Conservation (phyloP, 2,329 filamentous ascomycete species). For the Neopestalotiopsis sp. region DNA sequence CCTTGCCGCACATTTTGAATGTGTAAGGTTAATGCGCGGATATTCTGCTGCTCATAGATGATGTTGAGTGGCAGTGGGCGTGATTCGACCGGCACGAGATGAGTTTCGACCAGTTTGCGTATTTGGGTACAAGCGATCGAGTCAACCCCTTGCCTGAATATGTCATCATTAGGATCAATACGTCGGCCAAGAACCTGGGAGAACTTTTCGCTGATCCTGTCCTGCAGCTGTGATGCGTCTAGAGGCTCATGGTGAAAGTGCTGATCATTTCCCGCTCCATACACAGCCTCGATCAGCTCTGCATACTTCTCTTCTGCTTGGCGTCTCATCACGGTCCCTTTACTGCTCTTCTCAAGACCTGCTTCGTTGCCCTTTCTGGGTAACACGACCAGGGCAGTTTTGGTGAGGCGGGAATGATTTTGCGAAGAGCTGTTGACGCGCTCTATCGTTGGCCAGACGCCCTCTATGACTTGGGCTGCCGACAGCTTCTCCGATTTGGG, state of each 20-base stretch:
- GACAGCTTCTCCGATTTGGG: constrained; percentile 34
- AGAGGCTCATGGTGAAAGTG: neutral
- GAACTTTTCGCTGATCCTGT: constrained; percentile 39
- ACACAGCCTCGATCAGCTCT: constrained; percentile 50
- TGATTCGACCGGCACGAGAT: constrained; percentile 22
- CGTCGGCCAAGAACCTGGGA: constrained; percentile 33
- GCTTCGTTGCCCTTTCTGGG: constrained; percentile 31
- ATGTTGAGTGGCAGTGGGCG: constrained; percentile 56
- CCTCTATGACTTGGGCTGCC: constrained; percentile 43
- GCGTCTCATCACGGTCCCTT: constrained; percentile 61
- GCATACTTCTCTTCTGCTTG: constrained; percentile 56
- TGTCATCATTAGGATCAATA: constrained; percentile 46
- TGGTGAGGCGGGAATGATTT: constrained; percentile 54
- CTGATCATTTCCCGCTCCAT: constrained; percentile 29
- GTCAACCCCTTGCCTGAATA: constrained; percentile 65
- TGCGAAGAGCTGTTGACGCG: constrained; percentile 53
- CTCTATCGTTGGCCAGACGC: constrained; percentile 49
- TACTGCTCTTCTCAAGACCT: constrained; percentile 62
- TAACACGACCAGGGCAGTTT: constrained; percentile 55
- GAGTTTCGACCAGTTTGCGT: constrained; percentile 38
- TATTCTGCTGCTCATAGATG: constrained; percentile 63
- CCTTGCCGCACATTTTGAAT: constrained; percentile 23
- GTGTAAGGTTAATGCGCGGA: constrained; percentile 38
- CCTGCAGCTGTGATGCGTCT: constrained; percentile 39
- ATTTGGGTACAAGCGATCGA: constrained; percentile 63